Base-by-base conservation (phyloP, 768 basidiomycete genomes). In the Pleurotus eryngii region DNA sequence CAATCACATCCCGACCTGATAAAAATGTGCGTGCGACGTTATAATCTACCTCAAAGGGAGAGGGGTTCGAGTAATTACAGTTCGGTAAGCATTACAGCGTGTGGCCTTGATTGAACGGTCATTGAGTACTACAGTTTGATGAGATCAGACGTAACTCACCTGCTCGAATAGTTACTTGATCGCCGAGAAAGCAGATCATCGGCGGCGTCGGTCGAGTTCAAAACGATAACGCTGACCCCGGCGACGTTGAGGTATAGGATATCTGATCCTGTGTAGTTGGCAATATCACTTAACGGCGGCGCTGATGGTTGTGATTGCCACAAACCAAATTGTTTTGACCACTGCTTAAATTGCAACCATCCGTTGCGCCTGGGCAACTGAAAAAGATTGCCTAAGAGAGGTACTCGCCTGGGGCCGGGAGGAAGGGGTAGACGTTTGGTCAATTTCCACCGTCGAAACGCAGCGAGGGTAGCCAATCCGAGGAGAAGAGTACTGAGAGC, bases 181-280 rank as follows among this genome's bases (percentile, higher is more conserved):
- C 58, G 43, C 30, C 45, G 59, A 8, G 54, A 49, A 9, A 63
- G 51, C 8, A 63, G 59, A n/a, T 62, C 62, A 20, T 47, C 47
- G 15, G 2, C 53, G 48, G 7, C 40, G 22, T 48, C 61, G 45
- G 2, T 47, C 26, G 17, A 61, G 57, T 35, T 57, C 49, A 12
- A 62, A 37, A 63, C 48, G 6, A 59, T 17, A 24, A 59, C 18
- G 35, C n/a, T 30, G 12, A 18, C n/a, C 14, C 58, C 58, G 3
- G 45, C 7, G 5, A 59, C 42, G 8, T 59, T 18, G 8, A 59
- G 38, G 12, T 58, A 49, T 11, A 57, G 57, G 27, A 59, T 46
- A 46, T 59, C 58, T 9, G 42, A 43, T n/a, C 42, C 42, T 43
- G 42, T 43, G 42, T n/a, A 43, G 42, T 43, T 43, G n/a, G 1